A percentile compares a stretch with the other conserved stretches of the same genome.
These are phyloP conservation scores for Irpex lacteus DNA, from an alignment of 1,284 basidiomycete species.

Conservation along the genomic window DNA sequence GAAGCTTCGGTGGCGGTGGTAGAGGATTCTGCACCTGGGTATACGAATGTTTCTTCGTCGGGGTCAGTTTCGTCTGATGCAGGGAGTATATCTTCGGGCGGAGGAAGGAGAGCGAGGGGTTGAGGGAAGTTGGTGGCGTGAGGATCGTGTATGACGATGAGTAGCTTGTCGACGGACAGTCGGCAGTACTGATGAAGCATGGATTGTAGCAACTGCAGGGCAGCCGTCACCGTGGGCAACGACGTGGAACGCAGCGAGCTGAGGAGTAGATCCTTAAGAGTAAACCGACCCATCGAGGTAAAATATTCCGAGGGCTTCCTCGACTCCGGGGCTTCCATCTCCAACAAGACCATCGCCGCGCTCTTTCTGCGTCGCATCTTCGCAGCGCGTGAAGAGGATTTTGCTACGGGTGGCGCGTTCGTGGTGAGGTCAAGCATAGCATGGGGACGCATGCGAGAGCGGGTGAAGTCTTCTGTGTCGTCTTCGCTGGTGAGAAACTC, in stretches of 20 bases:
- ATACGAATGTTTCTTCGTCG: constrained; percentile 67
- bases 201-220: constrained; percentile 77
- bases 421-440: constrained; percentile 42
- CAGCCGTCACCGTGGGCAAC: constrained; percentile 65
- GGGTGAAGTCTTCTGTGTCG: constrained; percentile 56
- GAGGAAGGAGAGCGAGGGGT: constrained; percentile 39
- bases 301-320: constrained; percentile 75
- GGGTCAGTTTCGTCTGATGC: constrained; percentile 36
- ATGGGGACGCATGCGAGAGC: constrained; percentile 41
- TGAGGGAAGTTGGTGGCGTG: constrained; percentile 74
- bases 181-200: constrained; percentile 71
- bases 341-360: constrained; percentile 79
- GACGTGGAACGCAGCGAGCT: constrained; percentile 73
- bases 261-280: constrained; percentile 82
- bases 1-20: constrained; percentile 20
- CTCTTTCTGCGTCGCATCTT: constrained; percentile 69
- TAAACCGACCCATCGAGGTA: constrained; percentile 86
- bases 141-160: constrained; percentile 68
- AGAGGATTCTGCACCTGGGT: constrained; percentile 46
- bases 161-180: constrained; percentile 61
- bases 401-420: constrained; percentile 33
- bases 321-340: constrained; percentile 77
- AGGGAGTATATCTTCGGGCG: constrained; percentile 13
- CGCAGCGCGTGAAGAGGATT: constrained; percentile 28
- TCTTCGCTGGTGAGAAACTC: constrained; percentile 83